Percentiles rank a stretch among this genome's conserved stretches.
These are phyloP conservation scores for Guadua angustifolia DNA, from an alignment of 176 grass and related monocot genomes.

Conservation along the genomic window DNA sequence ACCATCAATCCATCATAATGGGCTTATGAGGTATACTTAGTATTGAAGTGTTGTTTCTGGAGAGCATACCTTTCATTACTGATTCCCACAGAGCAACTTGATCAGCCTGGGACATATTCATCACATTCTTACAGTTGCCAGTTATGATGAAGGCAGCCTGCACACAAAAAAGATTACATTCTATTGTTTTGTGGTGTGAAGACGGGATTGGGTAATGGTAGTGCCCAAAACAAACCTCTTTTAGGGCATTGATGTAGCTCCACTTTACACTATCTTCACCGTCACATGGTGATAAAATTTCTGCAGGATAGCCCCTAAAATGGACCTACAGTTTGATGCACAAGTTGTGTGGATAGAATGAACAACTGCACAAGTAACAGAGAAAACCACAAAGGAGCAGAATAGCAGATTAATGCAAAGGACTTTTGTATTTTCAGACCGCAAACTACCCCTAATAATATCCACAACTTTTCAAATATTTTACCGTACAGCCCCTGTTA, in stretches of 20 bases:
- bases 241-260: slow-evolving; percentile 96
- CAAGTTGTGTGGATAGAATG: not conserved
- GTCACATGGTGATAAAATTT: slow-evolving; percentile 84
- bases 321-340: slow-evolving; percentile 64
- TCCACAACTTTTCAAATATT: not conserved
- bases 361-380: slow-evolving; percentile 12
- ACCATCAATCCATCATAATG: not conserved
- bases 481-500: not conserved
- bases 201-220: not conserved
- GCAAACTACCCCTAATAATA: not conserved
- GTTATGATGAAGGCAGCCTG: slow-evolving; percentile 95
- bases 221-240: slow-evolving; percentile 71
- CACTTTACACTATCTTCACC: slow-evolving; percentile 94
- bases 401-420: slow-evolving; percentile 11
- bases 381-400: not conserved
- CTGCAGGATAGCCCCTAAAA: slow-evolving; percentile 87
- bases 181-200: not conserved
- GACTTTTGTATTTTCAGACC: not conserved
- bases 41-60: slow-evolving; percentile 12
- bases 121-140: slow-evolving; percentile 90
- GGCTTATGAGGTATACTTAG: not conserved
- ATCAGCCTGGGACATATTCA: slow-evolving; percentile 99
- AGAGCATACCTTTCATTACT: slow-evolving; percentile 72
- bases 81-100: slow-evolving; percentile 88
- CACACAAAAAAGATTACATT: slow-evolving; percentile 26